Evolutionary conservation across 1,284 basidiomycete species (phyloP).

Genomic region (Cryptococcus sp.): DNA sequence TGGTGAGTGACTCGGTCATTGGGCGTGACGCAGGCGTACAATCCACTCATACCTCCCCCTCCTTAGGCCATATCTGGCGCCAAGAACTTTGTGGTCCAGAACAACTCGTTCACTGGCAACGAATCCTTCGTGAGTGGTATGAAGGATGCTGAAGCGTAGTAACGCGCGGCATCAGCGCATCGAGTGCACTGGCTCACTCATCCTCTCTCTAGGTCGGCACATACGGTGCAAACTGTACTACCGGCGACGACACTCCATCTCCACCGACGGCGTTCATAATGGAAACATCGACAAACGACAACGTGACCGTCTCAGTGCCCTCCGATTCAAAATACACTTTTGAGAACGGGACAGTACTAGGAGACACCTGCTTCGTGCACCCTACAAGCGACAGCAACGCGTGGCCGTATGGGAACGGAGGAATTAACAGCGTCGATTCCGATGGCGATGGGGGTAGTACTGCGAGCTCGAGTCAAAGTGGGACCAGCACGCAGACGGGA

Average conservation of each 20-base stretch:
- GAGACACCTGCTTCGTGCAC: slow-evolving; percentile 39
- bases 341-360: slow-evolving; percentile 35
- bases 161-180: not conserved
- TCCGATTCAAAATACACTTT: slow-evolving; percentile 18
- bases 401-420: slow-evolving; percentile 39
- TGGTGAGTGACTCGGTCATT: slow-evolving; percentile 18
- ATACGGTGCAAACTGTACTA: slow-evolving; percentile 68
- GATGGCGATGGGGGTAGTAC: slow-evolving; percentile 3
- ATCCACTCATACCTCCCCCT: slow-evolving; percentile 57
- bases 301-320: slow-evolving; percentile 31
- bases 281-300: slow-evolving; percentile 25
- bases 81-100: slow-evolving; percentile 65
- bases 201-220: slow-evolving; percentile 60
- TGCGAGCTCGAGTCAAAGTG: not conserved
- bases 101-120: slow-evolving; percentile 68
- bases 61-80: slow-evolving; percentile 64
- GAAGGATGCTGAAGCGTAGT: no score
- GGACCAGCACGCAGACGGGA: not conserved
- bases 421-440: slow-evolving; percentile 15
- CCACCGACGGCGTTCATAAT: slow-evolving; percentile 31
- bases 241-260: slow-evolving; percentile 54
- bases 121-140: slow-evolving; percentile 61
- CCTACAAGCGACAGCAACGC: slow-evolving; percentile 14
- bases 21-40: not conserved
- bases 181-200: not conserved